Evolutionary conservation across 306 rosid genomes (phyloP).

Genomic region (Ormosia semicastrata): DNA sequence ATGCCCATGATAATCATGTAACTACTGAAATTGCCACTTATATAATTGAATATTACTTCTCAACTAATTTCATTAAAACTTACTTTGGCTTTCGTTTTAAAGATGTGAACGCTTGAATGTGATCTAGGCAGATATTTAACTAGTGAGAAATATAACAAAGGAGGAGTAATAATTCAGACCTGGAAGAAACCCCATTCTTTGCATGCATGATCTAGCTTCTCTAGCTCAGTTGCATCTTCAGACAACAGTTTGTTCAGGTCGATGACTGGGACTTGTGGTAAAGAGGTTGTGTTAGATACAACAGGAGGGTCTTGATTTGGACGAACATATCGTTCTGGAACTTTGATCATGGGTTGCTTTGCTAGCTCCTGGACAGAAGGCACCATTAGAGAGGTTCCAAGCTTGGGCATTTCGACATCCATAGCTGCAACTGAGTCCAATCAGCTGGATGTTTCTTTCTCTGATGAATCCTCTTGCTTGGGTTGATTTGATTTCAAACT

Average conservation of each 20-base stretch:
- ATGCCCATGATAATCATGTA: background rate
- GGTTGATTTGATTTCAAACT: background rate
- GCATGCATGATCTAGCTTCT: conserved; percentile 45
- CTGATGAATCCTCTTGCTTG: background rate
- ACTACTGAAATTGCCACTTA: background rate
- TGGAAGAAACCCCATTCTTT: conserved; percentile 44
- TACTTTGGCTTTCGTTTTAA: background rate
- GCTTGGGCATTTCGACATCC: background rate
- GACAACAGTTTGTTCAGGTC: conserved; percentile 39
- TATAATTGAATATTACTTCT: background rate
- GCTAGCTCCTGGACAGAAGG: conserved; percentile 41
- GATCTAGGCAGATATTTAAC: background rate
- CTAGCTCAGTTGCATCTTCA: conserved; percentile 31
- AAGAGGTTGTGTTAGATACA: background rate
- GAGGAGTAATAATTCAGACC: conserved; percentile 22
- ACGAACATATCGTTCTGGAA: conserved; percentile 43
- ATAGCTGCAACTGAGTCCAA: background rate
- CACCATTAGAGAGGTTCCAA: conserved; percentile 10
- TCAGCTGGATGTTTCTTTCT: too few relatives aligned
- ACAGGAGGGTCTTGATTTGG: conserved; percentile 37
- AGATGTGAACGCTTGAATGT: background rate
- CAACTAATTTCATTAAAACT: background rate
- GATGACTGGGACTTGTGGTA: conserved; percentile 40
- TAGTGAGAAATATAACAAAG: background rate
- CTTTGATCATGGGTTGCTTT: conserved; percentile 8